These are phyloP conservation scores for Aureobasidium sp. DNA, from an alignment of 2,329 filamentous ascomycete species.

Conservation along the genomic window DNA sequence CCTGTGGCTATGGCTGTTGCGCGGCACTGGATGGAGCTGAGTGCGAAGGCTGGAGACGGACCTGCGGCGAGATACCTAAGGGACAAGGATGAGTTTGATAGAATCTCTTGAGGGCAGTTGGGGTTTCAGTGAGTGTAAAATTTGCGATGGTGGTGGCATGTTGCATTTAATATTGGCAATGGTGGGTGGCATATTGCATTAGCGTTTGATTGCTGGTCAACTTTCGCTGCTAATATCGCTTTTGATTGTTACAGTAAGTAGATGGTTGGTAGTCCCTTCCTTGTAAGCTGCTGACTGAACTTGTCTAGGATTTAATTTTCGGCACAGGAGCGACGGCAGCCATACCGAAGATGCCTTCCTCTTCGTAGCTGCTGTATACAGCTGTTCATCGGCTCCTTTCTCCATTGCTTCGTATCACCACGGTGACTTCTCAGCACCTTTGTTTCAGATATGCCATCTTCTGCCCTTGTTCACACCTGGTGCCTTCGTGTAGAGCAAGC, in stretches of 20 bases:
- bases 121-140: no score
- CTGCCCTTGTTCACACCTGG: no score
- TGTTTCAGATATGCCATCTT: no score
- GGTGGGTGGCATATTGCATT: not conserved
- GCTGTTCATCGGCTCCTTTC: no score
- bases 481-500: no score
- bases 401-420: no score
- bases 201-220: not conserved
- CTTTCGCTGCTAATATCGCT: not conserved
- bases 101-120: slow-evolving; percentile 39
- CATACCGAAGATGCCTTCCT: not conserved
- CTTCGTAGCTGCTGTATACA: not conserved
- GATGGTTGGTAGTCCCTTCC: no score
- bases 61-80: slow-evolving; percentile 75
- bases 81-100: slow-evolving; percentile 60
- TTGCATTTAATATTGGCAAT: no score
- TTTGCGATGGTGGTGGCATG: no score
- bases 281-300: not conserved
- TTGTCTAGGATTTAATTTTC: not conserved
- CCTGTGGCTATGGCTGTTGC: slow-evolving; percentile 88
- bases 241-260: not conserved
- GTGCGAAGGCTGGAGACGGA: slow-evolving; percentile 77
- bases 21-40: slow-evolving; percentile 94
- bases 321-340: not conserved
- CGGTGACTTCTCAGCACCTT: no score